Percentiles rank a stretch among this genome's conserved stretches.
These are phyloP conservation scores for Fraxinus excelsior DNA, from an alignment of 257 asterid species.

Conservation along the genomic window DNA sequence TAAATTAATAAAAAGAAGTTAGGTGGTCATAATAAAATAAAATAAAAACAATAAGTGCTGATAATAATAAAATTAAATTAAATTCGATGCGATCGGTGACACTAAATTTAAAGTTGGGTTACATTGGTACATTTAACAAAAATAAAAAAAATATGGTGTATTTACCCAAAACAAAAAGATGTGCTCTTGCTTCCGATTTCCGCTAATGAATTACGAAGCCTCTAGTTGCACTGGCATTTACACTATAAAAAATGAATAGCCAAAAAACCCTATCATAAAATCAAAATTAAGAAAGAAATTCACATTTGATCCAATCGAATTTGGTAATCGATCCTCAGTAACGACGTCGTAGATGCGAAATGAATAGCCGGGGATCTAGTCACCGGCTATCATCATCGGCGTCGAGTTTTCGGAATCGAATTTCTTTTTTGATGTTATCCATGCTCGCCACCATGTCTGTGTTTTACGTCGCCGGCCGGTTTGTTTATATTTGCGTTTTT, in stretches of 20 bases:
- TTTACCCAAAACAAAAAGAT: too few relatives aligned
- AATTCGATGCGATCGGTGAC: too few relatives aligned
- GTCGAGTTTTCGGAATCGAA: constrained; percentile 57
- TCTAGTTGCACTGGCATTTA: not conserved
- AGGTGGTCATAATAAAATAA: too few relatives aligned
- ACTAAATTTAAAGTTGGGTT: too few relatives aligned
- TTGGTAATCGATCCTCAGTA: not conserved
- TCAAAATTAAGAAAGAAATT: not conserved
- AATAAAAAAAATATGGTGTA: too few relatives aligned
- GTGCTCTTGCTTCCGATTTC: not conserved
- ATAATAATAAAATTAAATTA: too few relatives aligned
- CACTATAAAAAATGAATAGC: not conserved
- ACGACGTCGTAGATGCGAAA: constrained; percentile 35
- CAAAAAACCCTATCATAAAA: not conserved
- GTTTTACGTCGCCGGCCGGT: constrained; percentile 77
- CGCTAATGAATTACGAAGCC: not conserved
- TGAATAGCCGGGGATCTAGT: constrained; percentile 63
- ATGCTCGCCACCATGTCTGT: constrained; percentile 90
- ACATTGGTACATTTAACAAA: too few relatives aligned
- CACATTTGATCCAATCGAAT: not conserved
- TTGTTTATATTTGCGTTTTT: constrained; percentile 15
- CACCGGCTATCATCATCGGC: constrained; percentile 50
- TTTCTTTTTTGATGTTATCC: constrained; percentile 59
- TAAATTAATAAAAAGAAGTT: too few relatives aligned
- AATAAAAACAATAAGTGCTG: too few relatives aligned